Base-by-base conservation (phyloP, 1,284 basidiomycete species). In the Macrocybe sp. region DNA sequence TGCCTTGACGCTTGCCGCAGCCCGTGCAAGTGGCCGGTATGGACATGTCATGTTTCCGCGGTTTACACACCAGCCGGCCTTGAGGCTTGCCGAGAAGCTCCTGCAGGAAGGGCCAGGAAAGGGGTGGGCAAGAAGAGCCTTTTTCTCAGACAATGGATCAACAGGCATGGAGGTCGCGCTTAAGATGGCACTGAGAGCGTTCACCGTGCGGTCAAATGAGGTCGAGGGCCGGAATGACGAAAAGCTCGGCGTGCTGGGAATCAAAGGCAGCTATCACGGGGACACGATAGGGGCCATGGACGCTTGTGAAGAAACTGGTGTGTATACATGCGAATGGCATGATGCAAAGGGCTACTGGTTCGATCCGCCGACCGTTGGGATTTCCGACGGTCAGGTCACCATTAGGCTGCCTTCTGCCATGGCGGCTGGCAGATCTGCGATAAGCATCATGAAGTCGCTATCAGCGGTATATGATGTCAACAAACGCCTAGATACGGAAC, bases 211-310 rank as follows among this genome's bases (percentile, higher is more conserved):
- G 10, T 67, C 80, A 29, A 59, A 66, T 31, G 57, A 61, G 10
- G 54, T 59, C 0, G 54, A 76, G 7, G 57, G 60, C 7, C 30
- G 30, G 14, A 34, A 41, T 14, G 55, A 62, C 6, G 36, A 47
- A 9, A 70, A 73, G n/a, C 71, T 96, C 10, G 90, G 91, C 11
- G 79, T 99, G 0, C 65, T 99, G 2, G 96, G 96, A 0, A 62
- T 98, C 37, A 88, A 85, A 55, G 96, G 96, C 1, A 93, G 92
- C 59, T 99, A 99, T 68, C 96, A 99, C 60, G 96, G 96, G 5
- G 96, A 99, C 65, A 98, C 96, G 12, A 97, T 98, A 56, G 96
- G 96, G 1, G 87, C 88, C 0, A 98, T 99, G 96, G 92, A 98
- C 57, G 96, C 96, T 3, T 90, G 86, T 56, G 84, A 87, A 55